Base-by-base conservation (phyloP, 345 rosid genomes). In the Erysimum cheiranthoides region DNA sequence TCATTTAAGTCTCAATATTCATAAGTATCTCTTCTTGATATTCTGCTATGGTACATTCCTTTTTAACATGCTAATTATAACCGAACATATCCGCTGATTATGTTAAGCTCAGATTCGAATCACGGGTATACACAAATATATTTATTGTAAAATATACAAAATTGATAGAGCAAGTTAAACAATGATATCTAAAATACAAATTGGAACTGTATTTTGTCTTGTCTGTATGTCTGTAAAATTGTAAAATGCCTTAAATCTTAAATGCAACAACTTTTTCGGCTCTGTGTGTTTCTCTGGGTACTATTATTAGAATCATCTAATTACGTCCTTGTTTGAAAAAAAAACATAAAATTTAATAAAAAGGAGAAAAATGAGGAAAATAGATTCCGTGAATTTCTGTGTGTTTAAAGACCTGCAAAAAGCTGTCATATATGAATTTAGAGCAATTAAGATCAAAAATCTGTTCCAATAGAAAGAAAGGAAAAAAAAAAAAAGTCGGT, bases 321-420 rank as follows among this genome's bases (percentile, higher is more conserved):
- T 8, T 17, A 54, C 5, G 8, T 51, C 46, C 28, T 28, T 45
- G 18, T 14, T 34, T 63, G 6, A 30, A 25, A 10, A 52, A 27
- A 6, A 27, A 5, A 47, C 2, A 4, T 2, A 67, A 18, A 21
- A 16, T 14, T 2, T 8, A 49, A 49, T 17, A n/a, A 39, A 57
- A 27, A 38, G 8, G 50, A 53, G 42, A 53, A 35, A 74, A 66
- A 58, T 25, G 10, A 6, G 53, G 60, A 66, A 51, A 50, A 31
- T 68, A 68, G 70, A 76, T 76, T 76, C 74, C 70, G 70, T 51
- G 46, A 62, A 68, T 61, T 61, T 68, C 74, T 68, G 45, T 30
- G 36, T n/a, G 40, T 28, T 28, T 73, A 7, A 50, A 30, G 18
- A 40, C n/a, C 40, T 66, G 68, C 39, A 68, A 76, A 32, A 34